phyloP scores from a whole-genome alignment of 306 rosid species.

The Casuarina equisetifolia region DNA sequence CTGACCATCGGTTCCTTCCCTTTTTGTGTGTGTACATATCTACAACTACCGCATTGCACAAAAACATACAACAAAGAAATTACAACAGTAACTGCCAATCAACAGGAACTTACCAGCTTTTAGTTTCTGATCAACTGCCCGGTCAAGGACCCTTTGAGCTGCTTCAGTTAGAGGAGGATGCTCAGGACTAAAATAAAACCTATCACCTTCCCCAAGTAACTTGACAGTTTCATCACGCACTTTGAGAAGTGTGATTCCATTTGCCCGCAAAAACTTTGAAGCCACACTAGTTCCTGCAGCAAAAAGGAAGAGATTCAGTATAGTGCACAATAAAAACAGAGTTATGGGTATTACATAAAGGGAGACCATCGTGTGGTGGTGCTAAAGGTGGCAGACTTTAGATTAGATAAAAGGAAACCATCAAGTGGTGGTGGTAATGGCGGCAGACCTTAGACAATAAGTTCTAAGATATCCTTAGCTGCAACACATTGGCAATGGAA shows the following conservation, averaged over 20 bases:
- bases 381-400: not conserved
- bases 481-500: not conserved
- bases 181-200: conserved; percentile 47
- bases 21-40: not conserved
- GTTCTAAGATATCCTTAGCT: not conserved
- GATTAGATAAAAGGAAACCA: not conserved
- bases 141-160: conserved; percentile 73
- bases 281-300: conserved; percentile 64
- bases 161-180: conserved; percentile 67
- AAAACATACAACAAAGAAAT: conserved; percentile 4
- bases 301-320: conserved; percentile 15
- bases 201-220: conserved; percentile 53
- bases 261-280: conserved; percentile 52
- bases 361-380: not conserved
- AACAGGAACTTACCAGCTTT: conserved; percentile 51
- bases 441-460: not conserved
- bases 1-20: not conserved
- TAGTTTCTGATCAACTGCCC: conserved; percentile 62
- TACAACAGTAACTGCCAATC: conserved; percentile 2
- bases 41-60: not conserved
- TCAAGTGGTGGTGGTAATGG: not conserved
- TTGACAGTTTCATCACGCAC: conserved; percentile 66
- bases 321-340: conserved; percentile 17
- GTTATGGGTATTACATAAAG: not conserved
- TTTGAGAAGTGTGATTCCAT: conserved; percentile 56